These are phyloP conservation scores for Cryptosporidium viatorum DNA, from an alignment of 169 alveolate species.

Conservation along the genomic window DNA sequence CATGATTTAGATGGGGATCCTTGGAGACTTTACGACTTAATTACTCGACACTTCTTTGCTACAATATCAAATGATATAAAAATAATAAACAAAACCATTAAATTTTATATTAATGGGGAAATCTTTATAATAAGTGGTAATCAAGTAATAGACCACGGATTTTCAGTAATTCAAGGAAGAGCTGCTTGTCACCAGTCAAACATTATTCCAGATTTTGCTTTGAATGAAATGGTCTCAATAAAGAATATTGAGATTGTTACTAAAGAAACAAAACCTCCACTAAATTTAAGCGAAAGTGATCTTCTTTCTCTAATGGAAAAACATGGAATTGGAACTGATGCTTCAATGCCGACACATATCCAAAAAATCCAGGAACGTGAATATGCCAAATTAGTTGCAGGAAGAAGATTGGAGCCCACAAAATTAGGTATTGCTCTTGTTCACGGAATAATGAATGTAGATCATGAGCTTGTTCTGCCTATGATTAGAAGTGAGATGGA, in stretches of 20 bases:
- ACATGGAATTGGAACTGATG: constrained; percentile 98
- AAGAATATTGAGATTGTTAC: constrained; percentile 53
- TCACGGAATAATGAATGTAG: constrained; percentile 91
- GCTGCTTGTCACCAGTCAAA: constrained; percentile 74
- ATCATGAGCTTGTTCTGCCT: constrained; percentile 91
- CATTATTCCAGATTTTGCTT: constrained; percentile 75
- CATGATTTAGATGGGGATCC: constrained; percentile 84
- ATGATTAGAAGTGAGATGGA: constrained; percentile 93
- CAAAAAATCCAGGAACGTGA: constrained; percentile 97
- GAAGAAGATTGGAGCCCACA: constrained; percentile 93
- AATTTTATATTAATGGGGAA: constrained; percentile 84
- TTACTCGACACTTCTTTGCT: constrained; percentile 90
- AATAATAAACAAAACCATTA: constrained; percentile 82
- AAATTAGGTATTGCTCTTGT: constrained; percentile 92
- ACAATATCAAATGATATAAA: constrained; percentile 87
- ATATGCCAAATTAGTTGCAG: constrained; percentile 90
- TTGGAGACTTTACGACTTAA: constrained; percentile 87
- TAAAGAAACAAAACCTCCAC: constrained; percentile 93
- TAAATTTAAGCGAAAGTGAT: constrained; percentile 95
- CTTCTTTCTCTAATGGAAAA: constrained; percentile 95
- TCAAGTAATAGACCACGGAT: constrained; percentile 87
- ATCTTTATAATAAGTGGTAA: constrained; percentile 83
- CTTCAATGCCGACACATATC: constrained; percentile 98
- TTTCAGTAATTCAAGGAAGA: constrained; percentile 83
- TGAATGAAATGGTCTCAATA: not conserved